phyloP scores from a whole-genome alignment of 257 asterid genomes.

The Primulina huaijiensis region DNA sequence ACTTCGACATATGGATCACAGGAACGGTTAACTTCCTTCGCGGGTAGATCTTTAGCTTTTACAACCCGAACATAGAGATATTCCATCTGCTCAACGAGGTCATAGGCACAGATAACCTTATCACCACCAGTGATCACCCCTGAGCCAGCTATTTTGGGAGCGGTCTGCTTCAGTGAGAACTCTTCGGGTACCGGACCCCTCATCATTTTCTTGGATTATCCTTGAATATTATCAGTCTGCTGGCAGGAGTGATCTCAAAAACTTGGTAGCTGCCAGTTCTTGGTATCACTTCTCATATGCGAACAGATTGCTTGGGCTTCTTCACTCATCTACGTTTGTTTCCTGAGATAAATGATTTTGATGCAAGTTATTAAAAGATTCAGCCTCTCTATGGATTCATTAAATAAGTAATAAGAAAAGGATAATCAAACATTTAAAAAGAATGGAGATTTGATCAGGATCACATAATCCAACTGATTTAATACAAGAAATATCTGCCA shows the following conservation, averaged over 20 bases:
- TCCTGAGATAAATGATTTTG: too few relatives aligned
- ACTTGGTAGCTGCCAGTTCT: not conserved
- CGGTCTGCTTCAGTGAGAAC: conserved; percentile 66
- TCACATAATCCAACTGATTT: not conserved
- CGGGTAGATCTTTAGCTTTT: conserved; percentile 57
- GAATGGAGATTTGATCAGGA: not conserved
- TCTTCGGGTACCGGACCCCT: conserved; percentile 48
- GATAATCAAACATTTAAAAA: not conserved
- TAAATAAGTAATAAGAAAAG: too few relatives aligned
- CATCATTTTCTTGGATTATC: conserved; percentile 38
- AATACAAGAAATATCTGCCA: not conserved
- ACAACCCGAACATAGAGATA: conserved; percentile 77
- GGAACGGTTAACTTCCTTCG: conserved; percentile 55
- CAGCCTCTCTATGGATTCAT: too few relatives aligned
- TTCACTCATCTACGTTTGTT: not conserved
- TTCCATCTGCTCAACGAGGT: conserved; percentile 88
- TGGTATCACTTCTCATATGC: not conserved
- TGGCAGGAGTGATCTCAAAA: not conserved
- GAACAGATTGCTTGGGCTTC: not conserved
- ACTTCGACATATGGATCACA: conserved; percentile 82
- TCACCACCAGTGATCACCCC: conserved; percentile 62
- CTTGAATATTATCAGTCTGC: not conserved
- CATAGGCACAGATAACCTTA: conserved; percentile 63
- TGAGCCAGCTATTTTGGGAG: conserved; percentile 76
- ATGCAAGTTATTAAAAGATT: too few relatives aligned